Evolutionary conservation across 257 asterid genomes (phyloP).

Genomic region (Mentha longifolia): DNA sequence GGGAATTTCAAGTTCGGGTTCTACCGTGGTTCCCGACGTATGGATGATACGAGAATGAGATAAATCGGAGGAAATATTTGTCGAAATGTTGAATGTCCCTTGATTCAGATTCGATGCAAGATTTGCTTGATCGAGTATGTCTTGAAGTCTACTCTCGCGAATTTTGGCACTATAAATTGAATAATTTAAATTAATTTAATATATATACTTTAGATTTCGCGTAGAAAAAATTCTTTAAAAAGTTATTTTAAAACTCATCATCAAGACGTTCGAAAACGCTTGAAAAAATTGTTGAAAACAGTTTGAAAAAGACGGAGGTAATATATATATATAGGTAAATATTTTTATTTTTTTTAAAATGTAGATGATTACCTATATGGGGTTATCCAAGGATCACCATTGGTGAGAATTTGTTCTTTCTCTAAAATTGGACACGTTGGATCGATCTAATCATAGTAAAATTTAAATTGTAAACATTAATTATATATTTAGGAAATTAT

Average conservation of each 20-base stretch:
- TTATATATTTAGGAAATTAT: neutral
- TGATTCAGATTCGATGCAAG: slow-evolving; percentile 15
- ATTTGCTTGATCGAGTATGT: slow-evolving; percentile 28
- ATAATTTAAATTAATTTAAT: neutral
- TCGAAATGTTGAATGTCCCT: slow-evolving; percentile 15
- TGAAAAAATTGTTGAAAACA: no score
- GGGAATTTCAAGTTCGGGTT: slow-evolving; percentile 23
- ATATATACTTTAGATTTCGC: no score
- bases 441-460: slow-evolving; percentile 19
- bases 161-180: slow-evolving; percentile 30
- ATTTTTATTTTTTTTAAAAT: no score
- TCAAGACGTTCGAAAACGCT: no score
- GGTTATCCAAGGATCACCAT: slow-evolving; percentile 44
- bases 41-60: slow-evolving; percentile 18
- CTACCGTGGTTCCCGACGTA: slow-evolving; percentile 21
- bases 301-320: no score
- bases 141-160: slow-evolving; percentile 29
- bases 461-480: neutral
- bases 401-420: slow-evolving; percentile 36
- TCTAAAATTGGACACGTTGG: slow-evolving; percentile 28
- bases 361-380: slow-evolving; percentile 33
- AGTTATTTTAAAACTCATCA: no score
- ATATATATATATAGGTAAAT: no score
- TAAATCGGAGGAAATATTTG: neutral
- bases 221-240: no score